Evolutionary conservation across 345 rosid species (phyloP).

Genomic region (Durio zibethinus): DNA sequence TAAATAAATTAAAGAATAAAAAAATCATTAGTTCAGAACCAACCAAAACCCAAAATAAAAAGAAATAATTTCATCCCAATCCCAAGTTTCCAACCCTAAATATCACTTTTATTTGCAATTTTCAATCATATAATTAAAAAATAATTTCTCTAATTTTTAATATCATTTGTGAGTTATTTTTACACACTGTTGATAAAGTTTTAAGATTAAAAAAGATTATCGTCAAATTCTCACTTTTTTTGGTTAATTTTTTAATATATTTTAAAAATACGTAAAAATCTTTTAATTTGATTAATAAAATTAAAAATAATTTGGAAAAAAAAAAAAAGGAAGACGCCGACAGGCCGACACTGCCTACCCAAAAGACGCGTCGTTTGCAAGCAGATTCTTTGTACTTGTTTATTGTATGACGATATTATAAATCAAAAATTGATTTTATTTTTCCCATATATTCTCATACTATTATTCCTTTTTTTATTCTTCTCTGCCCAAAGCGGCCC

Average conservation of each 20-base stretch:
- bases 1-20: too few relatives aligned
- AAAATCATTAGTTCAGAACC: too few relatives aligned
- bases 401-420: neutral
- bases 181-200: too few relatives aligned
- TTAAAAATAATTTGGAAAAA: too few relatives aligned
- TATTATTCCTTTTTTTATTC: neutral
- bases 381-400: neutral
- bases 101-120: neutral
- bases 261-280: too few relatives aligned
- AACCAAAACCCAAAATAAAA: neutral
- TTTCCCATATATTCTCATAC: neutral
- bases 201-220: too few relatives aligned
- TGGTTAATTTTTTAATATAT: too few relatives aligned
- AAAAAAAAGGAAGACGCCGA: neutral
- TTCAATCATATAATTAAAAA: neutral
- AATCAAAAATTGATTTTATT: neutral
- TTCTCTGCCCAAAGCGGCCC: neutral
- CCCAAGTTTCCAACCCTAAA: neutral
- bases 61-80: neutral
- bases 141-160: too few relatives aligned
- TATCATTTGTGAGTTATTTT: too few relatives aligned
- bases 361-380: conserved; percentile 4
- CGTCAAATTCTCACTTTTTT: too few relatives aligned
- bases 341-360: neutral
- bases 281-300: too few relatives aligned